Conservation (phyloP, 805 yeast genomes). For the Cyberlindnera veronae region DNA sequence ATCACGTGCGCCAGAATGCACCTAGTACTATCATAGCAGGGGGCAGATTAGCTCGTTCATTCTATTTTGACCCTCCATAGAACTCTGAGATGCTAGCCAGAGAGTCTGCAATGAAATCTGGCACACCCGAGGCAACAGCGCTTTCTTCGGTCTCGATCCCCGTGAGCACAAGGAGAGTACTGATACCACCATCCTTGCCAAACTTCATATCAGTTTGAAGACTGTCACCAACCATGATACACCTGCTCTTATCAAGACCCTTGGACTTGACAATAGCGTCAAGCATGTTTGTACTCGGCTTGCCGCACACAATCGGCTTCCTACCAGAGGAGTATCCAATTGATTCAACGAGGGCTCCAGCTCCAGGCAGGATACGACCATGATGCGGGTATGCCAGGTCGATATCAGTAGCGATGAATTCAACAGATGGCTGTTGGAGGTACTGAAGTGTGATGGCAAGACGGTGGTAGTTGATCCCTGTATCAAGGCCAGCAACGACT, state of each 20-base stretch:
- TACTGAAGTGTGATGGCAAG: constrained; percentile 81
- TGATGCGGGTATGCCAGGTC: constrained; percentile 93
- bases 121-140: constrained; percentile 46
- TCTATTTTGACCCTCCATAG: too few species aligned
- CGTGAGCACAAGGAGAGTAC: constrained; percentile 81
- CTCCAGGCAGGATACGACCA: constrained; percentile 87
- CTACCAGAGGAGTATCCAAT: constrained; percentile 73
- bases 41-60: too few species aligned
- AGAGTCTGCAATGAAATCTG: constrained; percentile 65
- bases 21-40: too few species aligned
- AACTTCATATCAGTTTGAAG: constrained; percentile 92
- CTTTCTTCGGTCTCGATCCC: constrained; percentile 82
- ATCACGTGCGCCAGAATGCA: too few species aligned
- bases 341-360: constrained; percentile 85
- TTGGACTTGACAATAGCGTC: constrained; percentile 71
- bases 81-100: constrained; percentile 60
- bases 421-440: constrained; percentile 55
- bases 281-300: constrained; percentile 88
- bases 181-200: constrained; percentile 82
- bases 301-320: constrained; percentile 86
- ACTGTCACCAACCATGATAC: constrained; percentile 94
- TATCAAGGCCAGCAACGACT: constrained; percentile 85
- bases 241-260: constrained; percentile 50
- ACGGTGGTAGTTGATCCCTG: constrained; percentile 74
- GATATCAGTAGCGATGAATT: constrained; percentile 88